phyloP scores from a whole-genome alignment of 2,329 filamentous ascomycete species.

The Didymellaceae sp. region DNA sequence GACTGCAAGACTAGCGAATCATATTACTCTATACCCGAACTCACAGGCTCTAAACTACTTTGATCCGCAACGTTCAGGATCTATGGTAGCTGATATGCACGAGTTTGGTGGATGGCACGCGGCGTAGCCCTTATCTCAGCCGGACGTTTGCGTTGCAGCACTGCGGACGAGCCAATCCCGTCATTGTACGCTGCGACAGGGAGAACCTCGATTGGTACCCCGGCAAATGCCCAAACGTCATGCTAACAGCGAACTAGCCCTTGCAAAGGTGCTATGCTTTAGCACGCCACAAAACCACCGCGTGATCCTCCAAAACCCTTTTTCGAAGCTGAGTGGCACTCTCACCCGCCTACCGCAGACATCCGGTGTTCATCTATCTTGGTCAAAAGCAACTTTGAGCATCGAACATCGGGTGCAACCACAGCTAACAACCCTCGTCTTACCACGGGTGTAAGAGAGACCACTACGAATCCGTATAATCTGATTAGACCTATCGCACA shows the following conservation, averaged over 20 bases:
- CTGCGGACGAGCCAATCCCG: conserved; percentile 11
- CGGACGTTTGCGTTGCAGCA: conserved; percentile 9
- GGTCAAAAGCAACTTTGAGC: not conserved
- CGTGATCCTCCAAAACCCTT: conserved; percentile 1
- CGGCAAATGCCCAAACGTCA: conserved; percentile 14
- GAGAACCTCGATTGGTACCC: conserved; percentile 13
- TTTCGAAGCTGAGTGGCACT: not conserved
- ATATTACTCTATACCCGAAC: conserved; percentile 12
- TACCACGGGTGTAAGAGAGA: conserved; percentile 1
- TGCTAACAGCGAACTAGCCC: conserved; percentile 8
- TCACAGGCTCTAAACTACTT: not conserved
- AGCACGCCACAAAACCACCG: conserved; percentile 16
- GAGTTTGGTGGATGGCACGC: conserved; percentile 9
- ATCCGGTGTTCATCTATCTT: no score
- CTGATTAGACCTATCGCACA: not conserved
- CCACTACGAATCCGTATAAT: conserved; percentile 3
- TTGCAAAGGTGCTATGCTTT: conserved; percentile 6
- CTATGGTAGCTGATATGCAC: conserved; percentile 6
- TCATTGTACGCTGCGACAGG: conserved; percentile 1
- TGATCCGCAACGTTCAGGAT: not conserved
- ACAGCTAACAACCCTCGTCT: not conserved
- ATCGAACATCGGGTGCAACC: not conserved
- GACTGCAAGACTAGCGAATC: conserved; percentile 20
- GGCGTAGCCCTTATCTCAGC: conserved; percentile 13
- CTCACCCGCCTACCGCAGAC: no score